A percentile compares a stretch with the other conserved stretches of the same genome.
Conservation (phyloP, 1,284 basidiomycete species). For the Melampsora americana region DNA sequence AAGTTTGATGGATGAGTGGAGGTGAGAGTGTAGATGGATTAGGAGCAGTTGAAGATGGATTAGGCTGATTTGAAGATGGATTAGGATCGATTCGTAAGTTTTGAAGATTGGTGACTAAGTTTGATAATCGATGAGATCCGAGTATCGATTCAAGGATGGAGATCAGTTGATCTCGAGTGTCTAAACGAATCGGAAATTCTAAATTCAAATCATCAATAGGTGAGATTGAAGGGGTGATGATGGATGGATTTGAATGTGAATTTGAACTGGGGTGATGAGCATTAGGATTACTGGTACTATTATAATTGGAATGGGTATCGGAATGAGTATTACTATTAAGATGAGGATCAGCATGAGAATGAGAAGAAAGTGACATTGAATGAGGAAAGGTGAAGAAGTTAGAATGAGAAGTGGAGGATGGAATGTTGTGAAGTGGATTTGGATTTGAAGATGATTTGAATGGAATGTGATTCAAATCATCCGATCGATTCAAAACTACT, state of each 20-base stretch:
- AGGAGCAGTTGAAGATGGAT: no score
- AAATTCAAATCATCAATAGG: no score
- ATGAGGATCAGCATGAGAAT: no score
- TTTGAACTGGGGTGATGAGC: slow-evolving; percentile 75
- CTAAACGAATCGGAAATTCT: neutral
- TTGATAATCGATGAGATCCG: neutral
- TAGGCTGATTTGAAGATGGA: no score
- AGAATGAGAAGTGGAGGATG: neutral
- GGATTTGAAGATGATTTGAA: neutral
- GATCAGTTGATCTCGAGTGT: neutral
- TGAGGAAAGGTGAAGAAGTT: neutral
- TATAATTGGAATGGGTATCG: neutral
- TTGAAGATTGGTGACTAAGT: neutral
- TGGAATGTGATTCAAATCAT: neutral
- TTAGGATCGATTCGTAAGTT: neutral
- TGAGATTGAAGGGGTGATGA: slow-evolving; percentile 1
- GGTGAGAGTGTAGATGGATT: no score
- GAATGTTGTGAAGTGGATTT: neutral
- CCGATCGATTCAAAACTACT: neutral
- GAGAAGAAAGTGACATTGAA: neutral
- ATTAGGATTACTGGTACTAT: no score
- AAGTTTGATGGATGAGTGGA: neutral
- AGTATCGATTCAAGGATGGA: neutral
- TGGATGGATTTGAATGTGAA: slow-evolving; percentile 71
- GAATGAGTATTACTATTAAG: no score